Conservation (phyloP, 2,329 filamentous ascomycete species). For the Cercospora zeae-maydis region DNA sequence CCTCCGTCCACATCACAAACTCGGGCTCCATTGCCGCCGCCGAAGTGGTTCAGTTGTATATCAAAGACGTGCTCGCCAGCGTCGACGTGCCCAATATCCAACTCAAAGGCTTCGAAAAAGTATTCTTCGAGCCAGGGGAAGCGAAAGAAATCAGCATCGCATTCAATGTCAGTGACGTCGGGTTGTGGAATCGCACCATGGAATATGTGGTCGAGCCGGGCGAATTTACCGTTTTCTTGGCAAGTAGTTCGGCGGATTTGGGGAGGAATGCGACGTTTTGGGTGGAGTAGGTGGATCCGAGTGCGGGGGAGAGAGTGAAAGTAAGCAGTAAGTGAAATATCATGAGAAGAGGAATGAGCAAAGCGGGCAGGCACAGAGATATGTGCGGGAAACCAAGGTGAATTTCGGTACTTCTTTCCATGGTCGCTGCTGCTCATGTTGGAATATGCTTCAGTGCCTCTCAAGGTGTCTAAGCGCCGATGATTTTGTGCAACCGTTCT, state of each 20-base stretch:
- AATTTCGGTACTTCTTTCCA: too few species aligned
- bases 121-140: slow-evolving; percentile 23
- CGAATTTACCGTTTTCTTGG: slow-evolving; percentile 61
- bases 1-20: slow-evolving; percentile 60
- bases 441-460: too few species aligned
- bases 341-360: too few species aligned
- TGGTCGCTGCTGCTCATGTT: too few species aligned
- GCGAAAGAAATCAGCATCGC: slow-evolving; percentile 32
- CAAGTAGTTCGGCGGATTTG: slow-evolving; percentile 56
- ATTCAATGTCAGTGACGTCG: slow-evolving; percentile 50
- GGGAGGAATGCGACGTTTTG: slow-evolving; percentile 56
- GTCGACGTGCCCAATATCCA: slow-evolving; percentile 51
- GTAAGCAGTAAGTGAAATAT: too few species aligned
- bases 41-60: slow-evolving; percentile 56
- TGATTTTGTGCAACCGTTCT: too few species aligned
- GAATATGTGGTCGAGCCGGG: slow-evolving; percentile 71
- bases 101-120: slow-evolving; percentile 43
- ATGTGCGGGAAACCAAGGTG: too few species aligned
- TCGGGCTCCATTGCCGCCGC: slow-evolving; percentile 52
- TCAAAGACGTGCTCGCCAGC: slow-evolving; percentile 40
- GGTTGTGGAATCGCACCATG: slow-evolving; percentile 59
- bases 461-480: too few species aligned
- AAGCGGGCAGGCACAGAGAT: too few species aligned
- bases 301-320: not conserved
- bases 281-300: slow-evolving; percentile 38